Evolutionary conservation across 2,329 filamentous ascomycete genomes (phyloP).

Genomic region (Xylaria arbuscula): DNA sequence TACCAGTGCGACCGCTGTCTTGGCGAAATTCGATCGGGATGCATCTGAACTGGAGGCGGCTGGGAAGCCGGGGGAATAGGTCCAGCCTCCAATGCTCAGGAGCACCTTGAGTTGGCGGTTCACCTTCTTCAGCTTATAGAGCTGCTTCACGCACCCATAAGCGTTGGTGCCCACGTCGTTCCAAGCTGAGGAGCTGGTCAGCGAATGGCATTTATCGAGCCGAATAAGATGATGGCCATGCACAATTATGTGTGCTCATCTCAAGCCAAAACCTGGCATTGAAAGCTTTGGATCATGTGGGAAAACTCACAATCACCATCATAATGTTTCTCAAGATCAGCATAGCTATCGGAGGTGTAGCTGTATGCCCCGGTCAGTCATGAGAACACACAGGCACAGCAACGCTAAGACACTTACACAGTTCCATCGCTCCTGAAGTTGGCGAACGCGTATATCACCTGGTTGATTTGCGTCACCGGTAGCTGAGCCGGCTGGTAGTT

Average conservation of each 20-base stretch:
- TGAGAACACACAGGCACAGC: background rate
- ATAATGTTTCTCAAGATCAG: constrained; percentile 80
- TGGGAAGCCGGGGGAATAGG: constrained; percentile 81
- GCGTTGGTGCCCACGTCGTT: constrained; percentile 75
- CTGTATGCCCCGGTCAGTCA: constrained; percentile 49
- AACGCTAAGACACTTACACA: constrained; percentile 62
- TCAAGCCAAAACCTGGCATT: background rate
- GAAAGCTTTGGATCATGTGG: background rate
- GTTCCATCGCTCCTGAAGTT: constrained; percentile 78
- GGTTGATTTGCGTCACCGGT: constrained; percentile 75
- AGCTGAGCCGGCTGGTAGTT: constrained; percentile 78
- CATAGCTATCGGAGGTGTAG: constrained; percentile 73
- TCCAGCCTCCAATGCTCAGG: constrained; percentile 87
- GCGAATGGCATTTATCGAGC: constrained; percentile 32
- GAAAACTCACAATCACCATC: constrained; percentile 67
- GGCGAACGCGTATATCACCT: constrained; percentile 84
- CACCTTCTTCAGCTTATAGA: constrained; percentile 79
- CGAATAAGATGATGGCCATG: background rate
- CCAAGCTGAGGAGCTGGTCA: constrained; percentile 56
- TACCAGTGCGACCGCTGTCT: constrained; percentile 74
- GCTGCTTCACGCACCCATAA: constrained; percentile 84
- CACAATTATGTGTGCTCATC: background rate
- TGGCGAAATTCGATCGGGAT: constrained; percentile 74
- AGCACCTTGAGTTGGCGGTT: constrained; percentile 83
- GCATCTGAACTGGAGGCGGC: constrained; percentile 70